These are phyloP conservation scores for Chaetomium tenue DNA, from an alignment of 495 filamentous ascomycete species.

Conservation along the genomic window DNA sequence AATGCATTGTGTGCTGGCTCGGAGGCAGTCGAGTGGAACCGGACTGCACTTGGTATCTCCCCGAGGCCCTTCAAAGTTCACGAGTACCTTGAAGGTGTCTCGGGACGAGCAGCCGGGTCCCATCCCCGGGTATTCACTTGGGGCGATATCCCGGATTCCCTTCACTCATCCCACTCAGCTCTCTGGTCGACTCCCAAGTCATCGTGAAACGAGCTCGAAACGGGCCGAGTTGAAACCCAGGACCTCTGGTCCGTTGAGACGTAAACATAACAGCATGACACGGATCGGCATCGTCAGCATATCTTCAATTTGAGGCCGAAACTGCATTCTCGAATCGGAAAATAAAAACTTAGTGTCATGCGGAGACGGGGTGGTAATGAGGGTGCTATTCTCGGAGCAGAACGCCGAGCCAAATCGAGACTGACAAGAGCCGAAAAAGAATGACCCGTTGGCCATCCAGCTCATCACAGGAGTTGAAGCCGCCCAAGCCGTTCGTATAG, in stretches of 20 bases:
- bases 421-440: background rate
- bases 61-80: background rate
- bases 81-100: background rate
- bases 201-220: background rate
- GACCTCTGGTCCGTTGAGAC: background rate
- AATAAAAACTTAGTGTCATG: background rate
- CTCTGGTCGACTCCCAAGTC: too few species aligned
- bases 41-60: background rate
- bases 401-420: background rate
- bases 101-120: slow-evolving; percentile 6
- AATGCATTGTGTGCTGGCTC: too few species aligned
- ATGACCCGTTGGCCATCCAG: background rate
- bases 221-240: background rate
- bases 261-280: background rate
- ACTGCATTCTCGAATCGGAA: background rate
- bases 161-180: background rate
- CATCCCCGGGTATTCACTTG: background rate
- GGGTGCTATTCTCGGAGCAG: slow-evolving; percentile 13
- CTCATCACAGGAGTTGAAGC: background rate
- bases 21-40: too few species aligned
- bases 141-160: background rate
- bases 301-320: background rate
- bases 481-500: background rate
- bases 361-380: background rate
- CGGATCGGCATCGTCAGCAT: background rate